A percentile compares a stretch with the other conserved stretches of the same genome.
Conservation (phyloP, 2,329 filamentous ascomycete genomes). For the Penicillium sclerotigenum region DNA sequence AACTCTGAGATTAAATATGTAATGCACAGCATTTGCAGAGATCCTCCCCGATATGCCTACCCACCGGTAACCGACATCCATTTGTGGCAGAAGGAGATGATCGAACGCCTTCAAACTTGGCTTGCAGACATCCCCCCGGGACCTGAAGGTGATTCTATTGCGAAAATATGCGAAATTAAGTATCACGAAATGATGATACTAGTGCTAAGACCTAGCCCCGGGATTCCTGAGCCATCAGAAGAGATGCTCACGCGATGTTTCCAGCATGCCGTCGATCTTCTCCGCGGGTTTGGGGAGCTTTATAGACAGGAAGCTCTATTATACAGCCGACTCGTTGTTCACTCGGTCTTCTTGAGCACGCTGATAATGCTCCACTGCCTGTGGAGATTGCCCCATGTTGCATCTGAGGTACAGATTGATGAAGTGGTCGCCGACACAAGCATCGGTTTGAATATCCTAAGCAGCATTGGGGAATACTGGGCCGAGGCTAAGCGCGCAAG, state of each 20-base stretch:
- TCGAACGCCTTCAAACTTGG: conserved; percentile 44
- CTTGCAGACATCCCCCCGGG: conserved; percentile 35
- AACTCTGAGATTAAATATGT: conserved; percentile 60
- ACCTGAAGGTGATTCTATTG: conserved; percentile 7
- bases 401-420: conserved; percentile 38
- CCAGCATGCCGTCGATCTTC: conserved; percentile 42
- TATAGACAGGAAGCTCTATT: conserved; percentile 47
- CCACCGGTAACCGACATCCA: conserved; percentile 47
- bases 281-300: conserved; percentile 44
- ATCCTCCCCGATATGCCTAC: conserved; percentile 49
- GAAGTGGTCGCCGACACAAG: conserved; percentile 44
- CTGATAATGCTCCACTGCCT: conserved; percentile 54
- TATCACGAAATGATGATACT: conserved; percentile 52
- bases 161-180: conserved; percentile 43
- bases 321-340: conserved; percentile 51
- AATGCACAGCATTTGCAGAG: conserved; percentile 52
- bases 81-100: conserved; percentile 48
- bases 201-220: conserved; percentile 52
- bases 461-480: conserved; percentile 54
- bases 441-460: conserved; percentile 47
- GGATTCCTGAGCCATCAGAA: conserved; percentile 48
- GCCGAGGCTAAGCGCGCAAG: conserved; percentile 41
- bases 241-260: conserved; percentile 45
- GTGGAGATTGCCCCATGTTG: conserved; percentile 46
- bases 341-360: conserved; percentile 49